These are phyloP conservation scores for Aquilaria yunnanensis DNA, from an alignment of 345 rosid genomes.

Conservation along the genomic window DNA sequence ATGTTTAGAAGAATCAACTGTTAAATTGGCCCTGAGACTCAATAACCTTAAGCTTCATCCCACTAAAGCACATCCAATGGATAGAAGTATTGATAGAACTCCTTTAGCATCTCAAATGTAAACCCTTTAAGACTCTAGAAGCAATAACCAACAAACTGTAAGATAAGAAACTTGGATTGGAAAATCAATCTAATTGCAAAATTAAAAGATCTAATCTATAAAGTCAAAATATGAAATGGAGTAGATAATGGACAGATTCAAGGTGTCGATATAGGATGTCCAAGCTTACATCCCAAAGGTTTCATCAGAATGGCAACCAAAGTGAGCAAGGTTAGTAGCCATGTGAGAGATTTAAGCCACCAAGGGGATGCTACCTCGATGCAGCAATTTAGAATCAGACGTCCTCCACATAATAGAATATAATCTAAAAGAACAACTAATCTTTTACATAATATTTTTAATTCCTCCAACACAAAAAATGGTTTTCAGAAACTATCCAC, in stretches of 20 bases:
- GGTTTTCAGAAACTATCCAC: no score
- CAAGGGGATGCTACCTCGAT: slow-evolving; percentile 31
- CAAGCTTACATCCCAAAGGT: slow-evolving; percentile 25
- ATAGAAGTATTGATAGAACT: slow-evolving; percentile 25
- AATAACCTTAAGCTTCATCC: slow-evolving; percentile 26
- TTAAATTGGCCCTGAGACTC: slow-evolving; percentile 39
- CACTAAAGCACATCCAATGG: slow-evolving; percentile 20
- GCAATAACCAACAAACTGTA: slow-evolving; percentile 42
- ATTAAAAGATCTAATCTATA: slow-evolving; percentile 35
- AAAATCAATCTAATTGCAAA: slow-evolving; percentile 34
- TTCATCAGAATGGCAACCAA: slow-evolving; percentile 36
- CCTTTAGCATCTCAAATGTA: slow-evolving; percentile 26
- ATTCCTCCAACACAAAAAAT: no score
- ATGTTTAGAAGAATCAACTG: slow-evolving; percentile 28
- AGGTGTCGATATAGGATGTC: slow-evolving; percentile 32
- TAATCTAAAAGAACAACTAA: no score
- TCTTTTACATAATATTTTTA: no score
- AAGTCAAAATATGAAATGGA: slow-evolving; percentile 34
- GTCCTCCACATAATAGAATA: no score
- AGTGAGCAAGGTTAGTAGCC: slow-evolving; percentile 37
- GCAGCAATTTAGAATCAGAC: neutral
- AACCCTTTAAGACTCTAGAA: slow-evolving; percentile 25
- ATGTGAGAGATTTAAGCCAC: slow-evolving; percentile 39
- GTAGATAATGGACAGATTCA: slow-evolving; percentile 39
- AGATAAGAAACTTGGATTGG: slow-evolving; percentile 39